Evolutionary conservation across 805 yeast genomes (phyloP).

Genomic region (Ogataea paraovalis): DNA sequence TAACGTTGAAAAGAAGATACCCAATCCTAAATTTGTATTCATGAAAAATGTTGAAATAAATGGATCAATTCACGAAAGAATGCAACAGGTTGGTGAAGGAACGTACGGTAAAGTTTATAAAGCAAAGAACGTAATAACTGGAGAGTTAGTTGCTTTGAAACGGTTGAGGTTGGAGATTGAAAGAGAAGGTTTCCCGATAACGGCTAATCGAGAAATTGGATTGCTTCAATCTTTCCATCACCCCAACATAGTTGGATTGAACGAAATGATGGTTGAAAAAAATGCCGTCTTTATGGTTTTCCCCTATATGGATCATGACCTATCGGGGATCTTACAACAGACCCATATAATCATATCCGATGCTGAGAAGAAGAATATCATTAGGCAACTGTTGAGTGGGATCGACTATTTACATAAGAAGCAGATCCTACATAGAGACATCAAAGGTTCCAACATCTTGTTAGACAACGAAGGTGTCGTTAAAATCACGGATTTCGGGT

Average conservation of each 20-base stretch:
- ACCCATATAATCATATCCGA: constrained; percentile 59
- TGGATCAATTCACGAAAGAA: constrained; percentile 55
- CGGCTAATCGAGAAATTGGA: constrained; percentile 89
- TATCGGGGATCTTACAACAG: constrained; percentile 82
- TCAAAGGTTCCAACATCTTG: constrained; percentile 75
- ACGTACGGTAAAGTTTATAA: constrained; percentile 96
- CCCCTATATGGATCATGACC: constrained; percentile 90
- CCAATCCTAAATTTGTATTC: constrained; percentile 10
- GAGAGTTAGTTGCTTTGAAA: constrained; percentile 79
- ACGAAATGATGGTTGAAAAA: constrained; percentile 85
- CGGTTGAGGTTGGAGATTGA: constrained; percentile 79
- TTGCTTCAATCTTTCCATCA: constrained; percentile 80
- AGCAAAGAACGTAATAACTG: constrained; percentile 68
- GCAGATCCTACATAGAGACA: constrained; percentile 73
- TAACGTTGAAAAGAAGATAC: neutral
- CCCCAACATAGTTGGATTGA: constrained; percentile 71
- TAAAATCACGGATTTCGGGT: constrained; percentile 78
- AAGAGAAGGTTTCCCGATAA: constrained; percentile 93
- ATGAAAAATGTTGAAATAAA: constrained; percentile 23
- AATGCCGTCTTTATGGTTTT: constrained; percentile 82
- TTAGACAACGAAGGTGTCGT: constrained; percentile 58
- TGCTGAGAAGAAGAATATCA: constrained; percentile 63
- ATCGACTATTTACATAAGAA: constrained; percentile 64
- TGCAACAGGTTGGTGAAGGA: constrained; percentile 96
- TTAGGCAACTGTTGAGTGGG: constrained; percentile 64